These are phyloP conservation scores for Trichosporon inkin DNA, from an alignment of 1,284 basidiomycete species.

Conservation along the genomic window DNA sequence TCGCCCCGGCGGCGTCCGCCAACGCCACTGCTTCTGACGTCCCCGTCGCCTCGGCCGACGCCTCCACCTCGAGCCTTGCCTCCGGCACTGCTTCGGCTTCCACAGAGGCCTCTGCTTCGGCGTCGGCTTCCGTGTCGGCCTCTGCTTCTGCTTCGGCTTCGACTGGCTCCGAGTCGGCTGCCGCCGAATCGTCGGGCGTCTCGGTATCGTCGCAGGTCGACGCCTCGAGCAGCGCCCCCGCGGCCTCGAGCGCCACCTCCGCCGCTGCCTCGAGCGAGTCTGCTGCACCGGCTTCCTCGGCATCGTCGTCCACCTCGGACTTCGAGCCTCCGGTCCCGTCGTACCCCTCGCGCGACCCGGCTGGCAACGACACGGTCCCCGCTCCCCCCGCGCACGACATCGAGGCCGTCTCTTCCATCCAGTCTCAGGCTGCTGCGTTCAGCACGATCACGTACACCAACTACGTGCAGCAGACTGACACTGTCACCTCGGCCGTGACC, in stretches of 20 bases:
- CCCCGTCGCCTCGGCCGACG: constrained; percentile 4
- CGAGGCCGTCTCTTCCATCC: constrained; percentile 30
- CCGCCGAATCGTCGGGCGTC: not conserved
- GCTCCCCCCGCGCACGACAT: constrained; percentile 27
- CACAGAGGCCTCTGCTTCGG: not conserved
- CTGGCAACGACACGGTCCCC: constrained; percentile 35
- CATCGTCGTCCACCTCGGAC: not conserved
- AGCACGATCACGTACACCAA: constrained; percentile 40
- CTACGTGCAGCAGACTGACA: constrained; percentile 24
- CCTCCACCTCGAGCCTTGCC: not conserved
- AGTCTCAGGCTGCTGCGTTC: constrained; percentile 31
- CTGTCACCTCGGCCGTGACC: constrained; percentile 15
- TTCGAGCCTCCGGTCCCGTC: constrained; percentile 17
- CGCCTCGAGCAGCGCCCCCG: not conserved
- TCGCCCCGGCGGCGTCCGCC: not conserved
- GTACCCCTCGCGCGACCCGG: constrained; percentile 11
- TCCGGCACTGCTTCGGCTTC: not conserved
- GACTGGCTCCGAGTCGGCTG: not conserved
- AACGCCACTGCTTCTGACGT: constrained; percentile 10
- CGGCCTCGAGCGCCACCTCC: not conserved
- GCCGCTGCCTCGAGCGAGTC: not conserved
- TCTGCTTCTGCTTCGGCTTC: not conserved
- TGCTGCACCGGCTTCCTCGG: constrained; percentile 3
- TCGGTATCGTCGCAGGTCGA: not conserved
- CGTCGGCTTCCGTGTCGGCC: constrained; percentile 9